Base-by-base conservation (phyloP, 1,139 yeast genomes). In the Yamadazyma sp. region DNA sequence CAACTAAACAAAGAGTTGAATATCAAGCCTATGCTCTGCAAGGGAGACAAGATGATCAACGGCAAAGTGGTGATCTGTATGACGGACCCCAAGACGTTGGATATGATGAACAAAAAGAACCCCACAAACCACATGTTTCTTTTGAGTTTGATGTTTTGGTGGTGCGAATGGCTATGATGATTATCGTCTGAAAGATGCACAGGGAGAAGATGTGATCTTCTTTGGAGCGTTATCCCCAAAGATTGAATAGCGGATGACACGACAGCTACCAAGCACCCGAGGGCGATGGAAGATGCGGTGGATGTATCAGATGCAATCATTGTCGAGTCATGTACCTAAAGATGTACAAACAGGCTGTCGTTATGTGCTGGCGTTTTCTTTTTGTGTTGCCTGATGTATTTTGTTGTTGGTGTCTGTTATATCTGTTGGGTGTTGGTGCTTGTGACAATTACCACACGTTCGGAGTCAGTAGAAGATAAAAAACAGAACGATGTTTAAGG, bases 1-100 rank as follows among this genome's bases (percentile, higher is more conserved):
- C 95, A 87, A 50, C 89, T 84, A 8, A 87, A 61, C 1, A 71
- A 49, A 4, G 94, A 80, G 60, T 89, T 89, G 69, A 89, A 88
- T 3, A 88, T 91, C 26, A 89, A 72, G 0, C 96, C 96, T 12
- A 84, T 81, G 24, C 95, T 89, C 59, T 89, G 96, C 37, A 89
- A 63, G 0, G 96, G 96, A 26, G 91, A 82, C 41, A 88, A 61
- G 2, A 89, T 75, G 36, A 88, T 84, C 45, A 89, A 67, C 0
- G 96, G 96, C 32, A 89, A 67, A 1, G 96, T 85, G 2, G 94
- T 79, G 31, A 89, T 81, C 60, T 89, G 96, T 26, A 88, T 84
- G 24, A 86, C 71, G 3, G 94, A 84, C 1, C 97, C 96, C 37
- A 88, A 66, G 1, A 89, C 66, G 51, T 88, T 89, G 36, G 96